Evolutionary conservation across 2,329 filamentous ascomycete species (phyloP), one percentile per base, ranked within the genome.

Genomic region (Hymenotorrendiella dingleyae): DNA sequence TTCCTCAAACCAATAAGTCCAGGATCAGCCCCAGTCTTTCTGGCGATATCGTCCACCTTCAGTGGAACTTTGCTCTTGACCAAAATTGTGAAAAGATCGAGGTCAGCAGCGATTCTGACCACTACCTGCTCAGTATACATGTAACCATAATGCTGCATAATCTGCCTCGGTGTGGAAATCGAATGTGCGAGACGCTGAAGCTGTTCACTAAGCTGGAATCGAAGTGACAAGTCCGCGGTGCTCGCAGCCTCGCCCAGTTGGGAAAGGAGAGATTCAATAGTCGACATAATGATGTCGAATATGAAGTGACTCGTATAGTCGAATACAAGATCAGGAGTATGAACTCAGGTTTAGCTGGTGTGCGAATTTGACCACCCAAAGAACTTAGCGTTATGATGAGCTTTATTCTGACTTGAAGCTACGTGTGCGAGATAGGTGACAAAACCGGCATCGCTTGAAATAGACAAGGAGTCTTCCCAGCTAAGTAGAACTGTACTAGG

Each of bases 141-240:
- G 19, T 39, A 39, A 7, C 36, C 24, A 29, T 39, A 39, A 21
- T 39, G 36, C 14, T 39, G 36, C 26, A 39, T 39, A 20, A 30
- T 16, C 26, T 39, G 26, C 22, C 26, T 20, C 16, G 26, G 24
- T 14, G 36, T 39, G 8, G 26, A 17, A 29, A 39, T 22, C 1
- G 16, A 20, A 12, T 12, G 6, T 20, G 36, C 36, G 14, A 39
- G 36, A 20, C 36, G 24, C n/a, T 30, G 36, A 10, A 39, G 24
- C 9, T 39, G 16, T 19, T 20, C 26, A 11, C 36, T 30, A 6
- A 39, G 36, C 2, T 30, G 16, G 10, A 12, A 27, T 7, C 36
- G 26, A 39, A 39, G 9, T 19, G 36, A 39, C 3, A 27, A 14
- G 36, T 39, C 36, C 7, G 36, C 36, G 2, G 39, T 29, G n/a